Conservation (phyloP, 768 basidiomycete genomes). For the Podaxis sp. region DNA sequence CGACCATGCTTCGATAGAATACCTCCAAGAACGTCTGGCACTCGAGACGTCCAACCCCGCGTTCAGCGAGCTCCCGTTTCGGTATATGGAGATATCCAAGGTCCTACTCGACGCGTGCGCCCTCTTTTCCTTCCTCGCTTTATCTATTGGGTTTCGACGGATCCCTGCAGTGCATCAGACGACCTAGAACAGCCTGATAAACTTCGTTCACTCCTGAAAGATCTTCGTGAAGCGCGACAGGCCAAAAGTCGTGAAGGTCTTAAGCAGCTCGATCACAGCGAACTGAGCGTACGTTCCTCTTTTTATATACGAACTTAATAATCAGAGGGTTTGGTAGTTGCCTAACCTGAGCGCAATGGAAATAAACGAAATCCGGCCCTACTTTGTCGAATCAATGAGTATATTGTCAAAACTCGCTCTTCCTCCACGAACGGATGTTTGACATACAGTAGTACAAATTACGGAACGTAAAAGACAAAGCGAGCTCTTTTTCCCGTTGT, state of each 20-base stretch:
- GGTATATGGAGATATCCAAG: constrained; percentile 89
- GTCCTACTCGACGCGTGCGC: constrained; percentile 90
- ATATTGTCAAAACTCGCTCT: constrained; percentile 56
- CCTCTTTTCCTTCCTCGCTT: neutral
- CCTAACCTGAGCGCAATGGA: constrained; percentile 88
- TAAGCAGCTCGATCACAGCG: constrained; percentile 74
- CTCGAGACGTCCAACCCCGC: constrained; percentile 72
- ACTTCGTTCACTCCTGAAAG: constrained; percentile 83
- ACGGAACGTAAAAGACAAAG: neutral
- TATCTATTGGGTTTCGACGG: neutral
- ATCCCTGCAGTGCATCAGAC: constrained; percentile 71
- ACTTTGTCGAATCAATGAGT: constrained; percentile 82
- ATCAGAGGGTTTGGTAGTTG: constrained; percentile 45
- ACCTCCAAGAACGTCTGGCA: constrained; percentile 70
- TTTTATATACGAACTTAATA: neutral
- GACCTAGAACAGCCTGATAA: constrained; percentile 85
- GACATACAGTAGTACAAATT: neutral
- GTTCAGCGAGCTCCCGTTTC: constrained; percentile 83
- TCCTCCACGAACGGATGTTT: constrained; percentile 13
- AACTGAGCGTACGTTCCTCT: constrained; percentile 62
- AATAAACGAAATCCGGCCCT: constrained; percentile 91
- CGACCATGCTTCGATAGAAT: constrained; percentile 51
- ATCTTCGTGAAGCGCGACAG: constrained; percentile 93
- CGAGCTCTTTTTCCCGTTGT: too few species aligned
- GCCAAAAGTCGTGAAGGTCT: constrained; percentile 91